These are phyloP conservation scores for Lolium perenne DNA, from an alignment of 176 grass and related monocot genomes.

Conservation along the genomic window DNA sequence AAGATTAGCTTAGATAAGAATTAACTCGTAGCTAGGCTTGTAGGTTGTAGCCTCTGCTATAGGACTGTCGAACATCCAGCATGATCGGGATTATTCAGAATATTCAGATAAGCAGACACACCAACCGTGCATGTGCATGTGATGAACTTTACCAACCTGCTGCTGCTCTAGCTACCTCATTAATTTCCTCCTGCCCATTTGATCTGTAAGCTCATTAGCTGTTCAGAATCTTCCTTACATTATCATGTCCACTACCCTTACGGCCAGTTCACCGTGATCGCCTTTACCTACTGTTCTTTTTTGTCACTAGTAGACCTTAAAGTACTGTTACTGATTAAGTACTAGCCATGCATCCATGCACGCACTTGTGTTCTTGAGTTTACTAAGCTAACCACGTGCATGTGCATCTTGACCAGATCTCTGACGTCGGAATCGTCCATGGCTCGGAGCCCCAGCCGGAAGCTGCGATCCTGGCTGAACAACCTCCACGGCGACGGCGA, in stretches of 20 bases:
- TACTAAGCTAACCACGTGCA: constrained; percentile 33
- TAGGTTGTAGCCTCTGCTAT: background rate
- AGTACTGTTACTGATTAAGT: background rate
- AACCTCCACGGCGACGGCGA: constrained; percentile 56
- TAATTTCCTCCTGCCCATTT: constrained; percentile 14
- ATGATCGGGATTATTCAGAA: constrained; percentile 35
- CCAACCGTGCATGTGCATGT: constrained; percentile 56
- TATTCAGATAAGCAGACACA: constrained; percentile 25
- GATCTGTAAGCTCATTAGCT: constrained; percentile 32
- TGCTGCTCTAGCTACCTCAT: constrained; percentile 27
- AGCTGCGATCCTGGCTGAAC: constrained; percentile 62
- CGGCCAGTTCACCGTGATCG: background rate
- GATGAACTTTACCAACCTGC: constrained; percentile 15
- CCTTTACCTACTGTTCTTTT: constrained; percentile 8
- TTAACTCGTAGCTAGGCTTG: constrained; percentile 1
- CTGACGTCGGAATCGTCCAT: constrained; percentile 47
- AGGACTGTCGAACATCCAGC: constrained; percentile 8
- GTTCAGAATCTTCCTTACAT: constrained; percentile 43
- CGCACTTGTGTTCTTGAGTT: constrained; percentile 16
- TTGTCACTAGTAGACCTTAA: background rate
- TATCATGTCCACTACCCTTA: constrained; percentile 34
- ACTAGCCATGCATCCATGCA: constrained; percentile 15
- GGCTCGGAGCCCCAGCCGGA: constrained; percentile 44
- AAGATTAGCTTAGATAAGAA: background rate
- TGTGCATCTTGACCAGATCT: constrained; percentile 50